Base-by-base conservation (phyloP, 2,329 filamentous ascomycete species). In the Nemania sp. region DNA sequence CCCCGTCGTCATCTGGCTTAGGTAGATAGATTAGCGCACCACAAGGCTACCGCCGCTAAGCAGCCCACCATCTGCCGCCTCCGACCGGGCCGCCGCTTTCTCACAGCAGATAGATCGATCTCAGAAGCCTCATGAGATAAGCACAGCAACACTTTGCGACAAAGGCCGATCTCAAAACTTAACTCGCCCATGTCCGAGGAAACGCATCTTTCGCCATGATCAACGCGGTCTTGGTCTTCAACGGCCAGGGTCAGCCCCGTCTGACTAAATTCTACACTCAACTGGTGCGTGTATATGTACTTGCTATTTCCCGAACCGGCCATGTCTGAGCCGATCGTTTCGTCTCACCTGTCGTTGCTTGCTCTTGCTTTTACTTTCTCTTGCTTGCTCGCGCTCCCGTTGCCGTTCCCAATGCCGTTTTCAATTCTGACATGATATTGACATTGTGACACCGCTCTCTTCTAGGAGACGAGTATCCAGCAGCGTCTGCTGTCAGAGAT, bases 181-280 rank as follows among this genome's bases (percentile, higher is more conserved):
- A 14, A 43, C 37, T 33, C 31, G 42, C 52, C 28, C 34, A 54
- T 58, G 51, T 51, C 51, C 22, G 46, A 49, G 15, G 14, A 26
- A 49, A 47, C 40, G 19, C 30, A 34, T 7, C 19, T 9, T 19
- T 49, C 54, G 75, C 63, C 64, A 99, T 99, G 94, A 97, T 99
- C 74, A 99, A 96, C 80, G 94, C 95, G 26, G 93, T 99, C 58
- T 81, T 99, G 62, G 93, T 99, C 71, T 99, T 99, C 80, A 99
- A 99, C 70, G 96, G 96, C 77, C 91, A 93, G 66, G 94, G 94
- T 61, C 93, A 99, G 75, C 93, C 94, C 31, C 88, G 94, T 51
- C 82, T 99, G 71, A 97, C 93, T 66, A 97, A 97, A 69, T 99
- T 99, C 80, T 99, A 99, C 73, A 97, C 93, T 2, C 93, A 97